These are phyloP conservation scores for Cercophora newfieldiana DNA, from an alignment of 495 filamentous ascomycete genomes.

Conservation along the genomic window DNA sequence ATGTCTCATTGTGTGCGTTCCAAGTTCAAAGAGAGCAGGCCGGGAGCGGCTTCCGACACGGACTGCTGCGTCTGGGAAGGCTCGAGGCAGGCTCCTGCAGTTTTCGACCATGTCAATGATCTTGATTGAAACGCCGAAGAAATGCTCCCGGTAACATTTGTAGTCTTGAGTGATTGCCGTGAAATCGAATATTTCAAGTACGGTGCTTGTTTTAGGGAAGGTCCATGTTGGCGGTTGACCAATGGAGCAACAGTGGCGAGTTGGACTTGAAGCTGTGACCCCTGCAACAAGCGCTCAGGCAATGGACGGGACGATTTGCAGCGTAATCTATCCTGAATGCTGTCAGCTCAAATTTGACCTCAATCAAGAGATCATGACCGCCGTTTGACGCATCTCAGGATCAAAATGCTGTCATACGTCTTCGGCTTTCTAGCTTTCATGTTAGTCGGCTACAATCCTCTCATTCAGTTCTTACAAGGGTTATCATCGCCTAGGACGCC, in stretches of 20 bases:
- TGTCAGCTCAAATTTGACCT: not conserved
- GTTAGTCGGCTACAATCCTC: conserved; percentile 24
- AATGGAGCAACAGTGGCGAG: not conserved
- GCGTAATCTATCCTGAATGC: not conserved
- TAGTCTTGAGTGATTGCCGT: too few species aligned
- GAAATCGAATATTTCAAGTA: too few species aligned
- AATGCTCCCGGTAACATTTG: too few species aligned
- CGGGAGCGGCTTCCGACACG: too few species aligned
- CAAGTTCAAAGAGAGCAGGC: too few species aligned
- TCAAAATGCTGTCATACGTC: conserved; percentile 31
- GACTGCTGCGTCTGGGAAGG: too few species aligned
- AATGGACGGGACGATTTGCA: not conserved
- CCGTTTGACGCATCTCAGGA: not conserved
- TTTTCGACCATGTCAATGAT: too few species aligned
- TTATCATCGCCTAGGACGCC: conserved; percentile 20
- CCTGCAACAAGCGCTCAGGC: not conserved
- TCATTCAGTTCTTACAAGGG: conserved; percentile 18
- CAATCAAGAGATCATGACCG: not conserved
- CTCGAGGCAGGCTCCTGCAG: too few species aligned
- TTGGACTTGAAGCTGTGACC: not conserved
- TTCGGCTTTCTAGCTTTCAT: conserved; percentile 25
- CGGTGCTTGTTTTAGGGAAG: too few species aligned
- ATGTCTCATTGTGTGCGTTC: too few species aligned
- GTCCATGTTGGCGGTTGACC: too few species aligned
- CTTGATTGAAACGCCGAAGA: too few species aligned